A percentile compares a stretch with the other conserved stretches of the same genome.
Evolutionary conservation across 441 rosid species (phyloP).

Genomic region (Bocquillonia castaneifolia): DNA sequence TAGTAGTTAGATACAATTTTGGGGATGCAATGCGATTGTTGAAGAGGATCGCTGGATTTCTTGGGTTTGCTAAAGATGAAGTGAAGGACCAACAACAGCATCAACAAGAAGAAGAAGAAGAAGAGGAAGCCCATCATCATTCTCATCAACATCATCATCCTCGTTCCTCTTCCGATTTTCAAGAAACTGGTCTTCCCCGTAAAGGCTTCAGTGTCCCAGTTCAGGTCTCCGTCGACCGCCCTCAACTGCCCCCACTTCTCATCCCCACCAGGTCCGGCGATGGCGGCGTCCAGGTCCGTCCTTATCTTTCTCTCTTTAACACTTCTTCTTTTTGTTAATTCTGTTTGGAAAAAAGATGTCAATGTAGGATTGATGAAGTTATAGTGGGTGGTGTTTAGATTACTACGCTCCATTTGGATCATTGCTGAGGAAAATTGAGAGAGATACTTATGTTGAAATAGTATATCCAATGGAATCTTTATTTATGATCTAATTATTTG

Average conservation of each 20-base stretch:
- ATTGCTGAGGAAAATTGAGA: too few relatives aligned
- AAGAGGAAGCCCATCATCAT: conserved; percentile 23
- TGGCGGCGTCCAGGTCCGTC: conserved; percentile 76
- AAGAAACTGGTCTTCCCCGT: conserved; percentile 59
- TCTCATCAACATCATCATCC: conserved; percentile 19
- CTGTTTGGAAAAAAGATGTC: too few relatives aligned
- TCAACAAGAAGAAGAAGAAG: too few relatives aligned
- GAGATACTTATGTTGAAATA: not conserved
- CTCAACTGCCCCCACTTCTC: conserved; percentile 49
- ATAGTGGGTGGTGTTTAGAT: not conserved
- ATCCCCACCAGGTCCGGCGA: conserved; percentile 51
- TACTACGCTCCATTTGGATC: not conserved
- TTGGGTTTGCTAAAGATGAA: conserved; percentile 62
- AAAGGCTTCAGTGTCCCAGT: conserved; percentile 75
- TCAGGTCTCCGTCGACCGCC: conserved; percentile 61
- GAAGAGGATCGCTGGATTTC: conserved; percentile 67
- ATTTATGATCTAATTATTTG: not conserved
- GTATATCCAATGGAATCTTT: not conserved
- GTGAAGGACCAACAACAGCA: conserved; percentile 37
- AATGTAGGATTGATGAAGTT: not conserved
- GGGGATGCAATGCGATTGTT: conserved; percentile 58
- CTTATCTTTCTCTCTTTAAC: not conserved
- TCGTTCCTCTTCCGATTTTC: conserved; percentile 27
- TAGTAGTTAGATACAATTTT: too few relatives aligned
- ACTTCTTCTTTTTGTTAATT: not conserved